A percentile compares a stretch with the other conserved stretches of the same genome.
Evolutionary conservation across 1,284 basidiomycete species (phyloP).

Genomic region (Pterula multifida): DNA sequence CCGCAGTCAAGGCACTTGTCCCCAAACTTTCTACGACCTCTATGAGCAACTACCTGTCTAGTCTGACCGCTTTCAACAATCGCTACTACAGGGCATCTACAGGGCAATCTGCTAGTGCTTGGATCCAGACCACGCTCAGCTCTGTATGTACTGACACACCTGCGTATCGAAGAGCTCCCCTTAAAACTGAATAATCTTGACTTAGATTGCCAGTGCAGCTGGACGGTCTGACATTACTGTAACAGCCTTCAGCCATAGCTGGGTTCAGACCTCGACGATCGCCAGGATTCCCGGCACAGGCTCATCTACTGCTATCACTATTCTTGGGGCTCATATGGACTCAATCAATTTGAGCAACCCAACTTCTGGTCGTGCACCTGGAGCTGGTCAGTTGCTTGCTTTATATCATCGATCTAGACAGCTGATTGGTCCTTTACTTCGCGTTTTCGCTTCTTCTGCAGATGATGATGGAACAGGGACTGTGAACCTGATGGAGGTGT

Average conservation of each 20-base stretch:
- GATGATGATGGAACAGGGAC: slow-evolving; percentile 21
- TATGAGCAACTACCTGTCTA: slow-evolving; percentile 3
- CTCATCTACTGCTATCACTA: slow-evolving; percentile 30
- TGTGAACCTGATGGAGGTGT: slow-evolving; percentile 33
- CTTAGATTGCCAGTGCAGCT: not conserved
- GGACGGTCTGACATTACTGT: slow-evolving; percentile 30
- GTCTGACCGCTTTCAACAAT: slow-evolving; percentile 7
- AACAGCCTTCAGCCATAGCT: slow-evolving; percentile 45
- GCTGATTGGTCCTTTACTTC: too few species aligned
- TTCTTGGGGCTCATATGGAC: slow-evolving; percentile 58
- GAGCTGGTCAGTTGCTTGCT: slow-evolving; percentile 20
- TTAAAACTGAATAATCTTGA: not conserved
- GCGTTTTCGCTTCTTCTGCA: not conserved
- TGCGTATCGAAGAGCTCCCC: not conserved
- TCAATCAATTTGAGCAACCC: slow-evolving; percentile 38
- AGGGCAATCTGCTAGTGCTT: slow-evolving; percentile 15
- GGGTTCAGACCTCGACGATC: slow-evolving; percentile 56
- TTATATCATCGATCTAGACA: not conserved
- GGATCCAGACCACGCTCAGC: slow-evolving; percentile 22
- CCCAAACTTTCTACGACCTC: slow-evolving; percentile 4
- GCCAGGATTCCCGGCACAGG: slow-evolving; percentile 32
- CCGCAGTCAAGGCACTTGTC: slow-evolving; percentile 4
- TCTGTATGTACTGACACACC: not conserved
- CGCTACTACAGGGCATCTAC: slow-evolving; percentile 7
- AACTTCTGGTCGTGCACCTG: slow-evolving; percentile 37